A percentile compares a stretch with the other conserved stretches of the same genome.
phyloP scores from a whole-genome alignment of 1,284 basidiomycete genomes.

The Tilletia walkeri region DNA sequence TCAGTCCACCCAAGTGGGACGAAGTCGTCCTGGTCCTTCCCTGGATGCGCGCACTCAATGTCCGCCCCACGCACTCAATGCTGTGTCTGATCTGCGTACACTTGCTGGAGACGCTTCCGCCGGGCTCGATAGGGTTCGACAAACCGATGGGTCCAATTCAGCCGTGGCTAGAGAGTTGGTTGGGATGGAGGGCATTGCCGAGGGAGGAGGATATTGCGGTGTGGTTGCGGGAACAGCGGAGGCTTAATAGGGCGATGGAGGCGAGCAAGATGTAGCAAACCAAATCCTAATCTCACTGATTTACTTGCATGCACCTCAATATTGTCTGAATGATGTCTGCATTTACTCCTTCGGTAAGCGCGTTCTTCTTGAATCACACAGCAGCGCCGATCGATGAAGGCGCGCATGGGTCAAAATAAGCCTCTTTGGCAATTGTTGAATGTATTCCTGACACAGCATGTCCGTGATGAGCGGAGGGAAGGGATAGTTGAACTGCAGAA shows the following conservation, averaged over 20 bases:
- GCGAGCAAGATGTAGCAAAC: neutral
- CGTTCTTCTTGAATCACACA: too few relatives aligned
- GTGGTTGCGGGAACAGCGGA: neutral
- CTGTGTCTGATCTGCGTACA: conserved; percentile 3
- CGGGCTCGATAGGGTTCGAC: neutral
- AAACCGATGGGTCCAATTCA: neutral
- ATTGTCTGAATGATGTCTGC: too few relatives aligned
- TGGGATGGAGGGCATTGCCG: neutral
- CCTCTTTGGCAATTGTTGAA: too few relatives aligned
- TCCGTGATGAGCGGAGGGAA: too few relatives aligned
- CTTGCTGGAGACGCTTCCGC: conserved; percentile 11
- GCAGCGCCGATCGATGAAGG: too few relatives aligned
- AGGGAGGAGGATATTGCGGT: neutral
- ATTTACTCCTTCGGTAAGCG: too few relatives aligned
- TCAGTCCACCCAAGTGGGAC: neutral
- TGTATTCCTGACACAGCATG: too few relatives aligned
- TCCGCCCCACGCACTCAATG: neutral
- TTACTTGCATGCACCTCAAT: too few relatives aligned
- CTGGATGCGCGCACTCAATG: conserved; percentile 7
- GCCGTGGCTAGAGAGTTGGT: neutral
- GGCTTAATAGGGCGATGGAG: neutral
- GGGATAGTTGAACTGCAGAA: too few relatives aligned
- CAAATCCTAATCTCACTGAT: too few relatives aligned
- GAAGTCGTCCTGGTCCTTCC: neutral
- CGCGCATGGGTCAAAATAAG: too few relatives aligned